A percentile compares a stretch with the other conserved stretches of the same genome.
phyloP scores from a whole-genome alignment of 2,329 filamentous ascomycete genomes.

The Sporothrix brunneoviolacea region DNA sequence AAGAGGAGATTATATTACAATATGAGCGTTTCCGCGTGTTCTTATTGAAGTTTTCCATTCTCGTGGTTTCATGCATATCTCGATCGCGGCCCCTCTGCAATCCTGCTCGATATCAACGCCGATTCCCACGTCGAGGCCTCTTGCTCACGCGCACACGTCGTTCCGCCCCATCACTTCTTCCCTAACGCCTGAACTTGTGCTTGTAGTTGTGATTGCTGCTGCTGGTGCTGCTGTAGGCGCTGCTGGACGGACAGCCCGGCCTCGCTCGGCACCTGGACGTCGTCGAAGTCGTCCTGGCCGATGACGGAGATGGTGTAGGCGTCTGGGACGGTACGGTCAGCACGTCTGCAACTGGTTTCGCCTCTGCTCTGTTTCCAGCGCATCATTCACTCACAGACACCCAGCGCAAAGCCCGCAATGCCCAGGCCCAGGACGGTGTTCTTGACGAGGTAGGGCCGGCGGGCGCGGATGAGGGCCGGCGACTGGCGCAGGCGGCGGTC shows the following conservation, averaged over 20 bases:
- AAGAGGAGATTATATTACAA: no score
- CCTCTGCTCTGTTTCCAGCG: background rate
- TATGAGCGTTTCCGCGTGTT: no score
- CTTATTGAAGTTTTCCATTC: no score
- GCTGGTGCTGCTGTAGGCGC: constrained; percentile 21
- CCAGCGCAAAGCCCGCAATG: constrained; percentile 67
- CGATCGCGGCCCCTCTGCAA: no score
- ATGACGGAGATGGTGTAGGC: constrained; percentile 69
- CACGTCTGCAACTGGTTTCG: background rate
- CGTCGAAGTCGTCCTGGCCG: constrained; percentile 93
- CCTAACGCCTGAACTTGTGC: constrained; percentile 8
- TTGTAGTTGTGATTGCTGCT: constrained; percentile 26
- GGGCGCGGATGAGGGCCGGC: constrained; percentile 81
- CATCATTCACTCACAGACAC: constrained; percentile 67
- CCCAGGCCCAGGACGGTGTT: constrained; percentile 77
- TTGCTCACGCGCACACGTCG: no score
- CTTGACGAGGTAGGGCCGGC: constrained; percentile 84
- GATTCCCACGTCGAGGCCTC: no score
- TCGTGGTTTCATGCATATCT: no score
- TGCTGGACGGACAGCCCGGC: constrained; percentile 33
- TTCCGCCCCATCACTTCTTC: constrained; percentile 13
- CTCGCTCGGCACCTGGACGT: constrained; percentile 80
- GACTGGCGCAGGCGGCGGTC: constrained; percentile 79
- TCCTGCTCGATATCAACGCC: no score
- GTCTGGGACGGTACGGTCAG: constrained; percentile 31